A percentile compares a stretch with the other conserved stretches of the same genome.
phyloP scores from a whole-genome alignment of 768 basidiomycete species.

The Scleroderma citrinum region DNA sequence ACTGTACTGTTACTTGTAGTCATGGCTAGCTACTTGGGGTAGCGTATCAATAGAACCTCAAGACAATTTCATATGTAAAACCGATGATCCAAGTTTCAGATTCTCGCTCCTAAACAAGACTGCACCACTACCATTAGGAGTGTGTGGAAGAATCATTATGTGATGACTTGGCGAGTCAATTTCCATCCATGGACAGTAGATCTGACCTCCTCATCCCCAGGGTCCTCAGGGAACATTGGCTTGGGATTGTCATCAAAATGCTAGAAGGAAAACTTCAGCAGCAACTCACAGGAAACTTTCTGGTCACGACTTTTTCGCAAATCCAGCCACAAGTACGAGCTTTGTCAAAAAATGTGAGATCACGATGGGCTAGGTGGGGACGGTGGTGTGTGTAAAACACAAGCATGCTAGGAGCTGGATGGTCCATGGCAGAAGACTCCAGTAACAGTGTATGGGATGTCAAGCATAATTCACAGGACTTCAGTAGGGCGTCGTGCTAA shows the following conservation, averaged over 20 bases:
- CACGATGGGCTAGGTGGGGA: conserved; percentile 75
- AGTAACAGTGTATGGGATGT: too few species aligned
- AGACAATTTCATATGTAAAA: too few species aligned
- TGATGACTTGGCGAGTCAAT: conserved; percentile 30
- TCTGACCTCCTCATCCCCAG: conserved; percentile 70
- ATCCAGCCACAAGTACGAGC: conserved; percentile 62
- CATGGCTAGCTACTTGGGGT: too few species aligned
- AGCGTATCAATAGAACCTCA: too few species aligned
- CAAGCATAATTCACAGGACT: conserved; percentile 55
- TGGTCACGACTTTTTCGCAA: conserved; percentile 62
- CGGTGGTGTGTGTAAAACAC: conserved; percentile 90
- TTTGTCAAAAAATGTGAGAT: conserved; percentile 74
- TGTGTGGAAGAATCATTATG: neutral
- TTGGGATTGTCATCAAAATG: conserved; percentile 21
- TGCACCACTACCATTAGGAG: too few species aligned
- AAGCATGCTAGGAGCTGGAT: conserved; percentile 43
- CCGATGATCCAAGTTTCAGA: too few species aligned
- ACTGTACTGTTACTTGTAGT: too few species aligned
- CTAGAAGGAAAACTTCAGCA: neutral
- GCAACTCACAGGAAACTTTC: conserved; percentile 52
- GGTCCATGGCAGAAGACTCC: conserved; percentile 6
- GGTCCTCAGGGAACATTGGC: conserved; percentile 90
- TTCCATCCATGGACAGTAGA: conserved; percentile 85
- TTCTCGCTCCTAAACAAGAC: too few species aligned
- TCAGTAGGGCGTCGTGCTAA: conserved; percentile 78